Conservation (phyloP, 768 basidiomycete species). For the Hygrophorus russula region DNA sequence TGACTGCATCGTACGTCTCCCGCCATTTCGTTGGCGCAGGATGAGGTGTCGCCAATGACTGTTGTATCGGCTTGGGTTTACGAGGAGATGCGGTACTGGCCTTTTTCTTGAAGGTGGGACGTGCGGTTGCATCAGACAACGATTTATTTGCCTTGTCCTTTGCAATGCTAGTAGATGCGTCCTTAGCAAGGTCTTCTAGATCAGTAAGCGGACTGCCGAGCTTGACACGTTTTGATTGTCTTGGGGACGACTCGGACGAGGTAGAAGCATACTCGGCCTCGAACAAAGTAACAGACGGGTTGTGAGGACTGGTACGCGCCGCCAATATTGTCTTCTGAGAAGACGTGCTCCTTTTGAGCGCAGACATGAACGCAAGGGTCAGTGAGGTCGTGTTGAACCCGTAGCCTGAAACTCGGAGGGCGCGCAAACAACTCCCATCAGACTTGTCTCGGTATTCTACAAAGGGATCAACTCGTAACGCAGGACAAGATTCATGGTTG, state of each 20-base stretch:
- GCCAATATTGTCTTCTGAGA: constrained; percentile 22
- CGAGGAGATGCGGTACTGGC: constrained; percentile 26
- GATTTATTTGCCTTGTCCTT: neutral
- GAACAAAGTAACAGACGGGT: constrained; percentile 31
- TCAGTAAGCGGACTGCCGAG: constrained; percentile 1
- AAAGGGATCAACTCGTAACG: too few species aligned
- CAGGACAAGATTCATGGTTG: too few species aligned
- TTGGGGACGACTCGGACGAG: constrained; percentile 8
- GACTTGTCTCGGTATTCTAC: too few species aligned
- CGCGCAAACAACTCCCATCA: too few species aligned
- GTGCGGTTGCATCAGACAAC: too few species aligned
- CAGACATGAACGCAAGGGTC: constrained; percentile 12
- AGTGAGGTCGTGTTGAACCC: neutral
- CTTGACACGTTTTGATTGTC: constrained; percentile 21
- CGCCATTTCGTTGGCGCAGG: constrained; percentile 58
- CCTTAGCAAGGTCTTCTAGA: constrained; percentile 5
- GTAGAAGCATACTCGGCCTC: constrained; percentile 14
- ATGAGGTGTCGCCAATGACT: constrained; percentile 47
- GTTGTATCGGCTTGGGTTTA: constrained; percentile 47
- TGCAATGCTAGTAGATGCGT: neutral
- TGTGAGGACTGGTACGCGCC: constrained; percentile 31
- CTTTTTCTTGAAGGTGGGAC: constrained; percentile 12
- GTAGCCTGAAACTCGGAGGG: too few species aligned
- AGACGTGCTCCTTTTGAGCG: constrained; percentile 15
- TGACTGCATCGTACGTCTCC: constrained; percentile 61